A percentile compares a stretch with the other conserved stretches of the same genome.
These are phyloP conservation scores for Neckera pumila DNA, from an alignment of 225 moss, liverwort and hornwort genomes.

Conservation along the genomic window DNA sequence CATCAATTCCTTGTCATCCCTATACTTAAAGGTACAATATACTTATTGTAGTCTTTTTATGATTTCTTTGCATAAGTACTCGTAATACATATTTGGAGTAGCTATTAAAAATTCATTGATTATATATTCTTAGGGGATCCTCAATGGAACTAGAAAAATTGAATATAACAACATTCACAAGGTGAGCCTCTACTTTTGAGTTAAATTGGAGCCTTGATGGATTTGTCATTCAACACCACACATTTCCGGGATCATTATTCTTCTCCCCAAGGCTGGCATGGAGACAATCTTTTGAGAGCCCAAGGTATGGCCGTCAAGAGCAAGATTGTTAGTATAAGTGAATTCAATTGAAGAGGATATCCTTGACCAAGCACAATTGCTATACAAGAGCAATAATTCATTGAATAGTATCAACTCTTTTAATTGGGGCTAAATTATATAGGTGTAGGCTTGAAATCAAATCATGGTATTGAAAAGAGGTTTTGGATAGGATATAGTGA, in stretches of 20 bases:
- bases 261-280: accelerated
- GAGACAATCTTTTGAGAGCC: background rate
- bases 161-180: background rate
- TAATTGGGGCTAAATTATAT: accelerated
- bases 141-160: background rate
- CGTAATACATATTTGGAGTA: background rate
- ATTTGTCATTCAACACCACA: background rate
- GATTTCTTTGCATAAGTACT: background rate
- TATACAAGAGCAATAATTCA: background rate
- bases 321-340: background rate
- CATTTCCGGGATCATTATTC: background rate
- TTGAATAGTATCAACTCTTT: background rate
- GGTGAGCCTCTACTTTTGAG: background rate
- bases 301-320: accelerated
- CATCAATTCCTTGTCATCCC: background rate
- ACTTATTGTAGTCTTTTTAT: background rate
- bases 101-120: background rate
- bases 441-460: background rate
- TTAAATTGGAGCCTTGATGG: no score
- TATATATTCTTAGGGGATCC: accelerated
- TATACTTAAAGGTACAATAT: background rate
- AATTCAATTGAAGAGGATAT: background rate
- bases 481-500: accelerated
- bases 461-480: background rate
- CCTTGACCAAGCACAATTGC: background rate